Evolutionary conservation across 495 filamentous ascomycete species (phyloP).

Genomic region (Hypoxylon perforatum): DNA sequence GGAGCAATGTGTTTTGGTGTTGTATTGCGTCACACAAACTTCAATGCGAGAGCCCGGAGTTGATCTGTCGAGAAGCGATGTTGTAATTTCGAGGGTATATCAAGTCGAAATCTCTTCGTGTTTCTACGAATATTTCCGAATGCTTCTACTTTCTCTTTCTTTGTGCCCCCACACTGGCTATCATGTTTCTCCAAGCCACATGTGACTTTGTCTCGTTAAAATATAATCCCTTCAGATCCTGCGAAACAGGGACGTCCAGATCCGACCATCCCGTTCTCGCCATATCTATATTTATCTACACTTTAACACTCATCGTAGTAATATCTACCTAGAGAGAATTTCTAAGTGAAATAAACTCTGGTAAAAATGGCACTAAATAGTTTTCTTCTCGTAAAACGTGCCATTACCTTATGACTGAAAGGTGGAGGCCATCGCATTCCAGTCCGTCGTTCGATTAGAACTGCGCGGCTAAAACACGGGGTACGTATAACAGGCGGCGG

Average conservation of each 20-base stretch:
- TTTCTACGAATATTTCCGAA: constrained; percentile 5
- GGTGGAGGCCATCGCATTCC: constrained; percentile 1
- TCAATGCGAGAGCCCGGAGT: constrained; percentile 15
- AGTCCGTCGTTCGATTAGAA: constrained; percentile 14
- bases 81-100: not conserved
- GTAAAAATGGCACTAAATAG: not conserved
- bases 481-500: not conserved
- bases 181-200: constrained; percentile 8
- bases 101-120: not conserved
- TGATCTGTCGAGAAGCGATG: constrained; percentile 20
- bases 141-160: not conserved
- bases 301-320: constrained; percentile 1
- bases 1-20: constrained; percentile 10
- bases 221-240: constrained; percentile 25
- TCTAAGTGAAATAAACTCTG: not conserved
- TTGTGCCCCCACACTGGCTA: not conserved
- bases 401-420: constrained; percentile 31
- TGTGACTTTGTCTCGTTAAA: not conserved
- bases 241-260: constrained; percentile 8
- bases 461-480: constrained; percentile 25
- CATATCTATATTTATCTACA: constrained; percentile 22
- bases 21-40: constrained; percentile 17
- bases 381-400: constrained; percentile 9
- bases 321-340: no score
- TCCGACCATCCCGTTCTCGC: not conserved